Base-by-base conservation (phyloP, 495 filamentous ascomycete species). In the Acidomyces sp. region DNA sequence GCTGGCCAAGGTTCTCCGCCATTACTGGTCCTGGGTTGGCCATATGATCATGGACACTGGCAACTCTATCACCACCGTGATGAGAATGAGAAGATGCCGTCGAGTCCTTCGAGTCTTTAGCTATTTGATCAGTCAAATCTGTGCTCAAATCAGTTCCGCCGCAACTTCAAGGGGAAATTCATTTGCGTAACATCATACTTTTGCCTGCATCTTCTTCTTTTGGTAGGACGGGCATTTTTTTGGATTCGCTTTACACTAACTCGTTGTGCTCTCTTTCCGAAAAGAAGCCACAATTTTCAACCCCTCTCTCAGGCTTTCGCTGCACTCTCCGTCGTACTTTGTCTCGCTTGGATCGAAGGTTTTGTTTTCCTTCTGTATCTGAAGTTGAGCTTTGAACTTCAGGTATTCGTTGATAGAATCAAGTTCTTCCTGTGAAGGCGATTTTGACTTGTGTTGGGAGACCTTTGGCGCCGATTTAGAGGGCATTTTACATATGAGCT, bases 1-100 rank as follows among this genome's bases (percentile, higher is more conserved):
- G 71, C 34, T 70, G 63, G 19, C 66, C 68, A 58, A 77, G 62
- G 16, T 74, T 67, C 65, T 54, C 18, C 11, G 46, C 29, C 4
- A 50, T 51, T 18, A 56, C 59, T 4, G 59, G 59, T n/a, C 59
- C 59, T 6, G 49, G 58, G 30, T 52, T 54, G 0, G 49, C 58
- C 35, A 49, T 47, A 43, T 60, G 58, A 34, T 43, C 32, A 15
- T 39, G 25, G 3, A 28, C 32, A 1, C n/a, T 33, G 1, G 48
- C 44, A 15, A 19, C 46, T 9, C 44, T 45, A 18, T 45, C 53
- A 3, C 12, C 33, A 10, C 52, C 21, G 39, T 59, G 57, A 5
- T 38, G 43, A 17, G 19, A 13, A 26, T 57, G 54, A 1, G 38
- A 21, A 6, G 45, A 49, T 10, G 56, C 56, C 25, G 41, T 59